Base-by-base conservation (phyloP, 768 basidiomycete species). In the Cytidiella melzeri region DNA sequence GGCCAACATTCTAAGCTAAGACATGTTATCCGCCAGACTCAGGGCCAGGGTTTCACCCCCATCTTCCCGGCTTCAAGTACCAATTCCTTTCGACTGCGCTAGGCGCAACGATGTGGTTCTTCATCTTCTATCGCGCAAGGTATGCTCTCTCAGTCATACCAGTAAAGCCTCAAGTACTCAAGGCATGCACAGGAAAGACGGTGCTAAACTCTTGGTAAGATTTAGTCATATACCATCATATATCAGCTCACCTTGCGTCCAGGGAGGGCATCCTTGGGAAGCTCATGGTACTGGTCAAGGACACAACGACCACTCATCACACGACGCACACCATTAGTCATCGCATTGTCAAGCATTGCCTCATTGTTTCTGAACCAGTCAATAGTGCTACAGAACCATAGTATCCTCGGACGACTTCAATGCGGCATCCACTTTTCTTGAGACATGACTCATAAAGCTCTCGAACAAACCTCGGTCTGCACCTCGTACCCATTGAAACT, bases 21-120 rank as follows among this genome's bases (percentile, higher is more conserved):
- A 6, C n/a, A 19, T 24, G 28, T 13, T 30, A 34, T 19, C 28
- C n/a, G 27, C 26, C 19, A 28, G 42, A 39, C 3, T 42, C 52
- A 83, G 83, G 74, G 58, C 68, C 83, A 69, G 93, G 92, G 56
- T 95, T 95, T 61, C 77, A 92, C 66, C 92, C 92, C 34, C 92
- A 92, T 64, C 74, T 92, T 24, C 89, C 92, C 7, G 81, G 85
- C 11, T 74, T 80, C 60, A 79, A 74, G 60, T 82, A 92, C 67
- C 79, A 77, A 51, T 81, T 91, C 65, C 74, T 94, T 25, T 79
- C 87, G 23, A 93, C 92, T 68, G 82, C 80, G 52, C 73, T 96
- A 40, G 93, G 93, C 43, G 93, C 92, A 27, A 79, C 83, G 21
- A 95, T 96, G 93, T 96, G 93, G 93, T 95, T 95, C 80, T 96